Conservation (phyloP, 495 filamentous ascomycete species). For the Podospora pseudocomata region DNA sequence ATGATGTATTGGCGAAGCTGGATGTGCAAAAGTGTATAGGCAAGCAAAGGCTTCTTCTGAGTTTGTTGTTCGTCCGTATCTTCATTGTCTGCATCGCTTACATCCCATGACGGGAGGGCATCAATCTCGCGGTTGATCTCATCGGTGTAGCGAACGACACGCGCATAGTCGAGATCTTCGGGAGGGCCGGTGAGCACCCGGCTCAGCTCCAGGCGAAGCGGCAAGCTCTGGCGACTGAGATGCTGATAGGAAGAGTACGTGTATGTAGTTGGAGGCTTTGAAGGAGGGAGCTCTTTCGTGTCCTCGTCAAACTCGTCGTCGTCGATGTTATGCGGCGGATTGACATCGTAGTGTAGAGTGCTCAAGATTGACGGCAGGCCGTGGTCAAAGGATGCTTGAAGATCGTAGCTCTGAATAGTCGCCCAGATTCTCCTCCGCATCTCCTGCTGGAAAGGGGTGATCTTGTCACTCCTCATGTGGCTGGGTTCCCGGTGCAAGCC, state of each 20-base stretch:
- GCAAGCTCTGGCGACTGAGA: slow-evolving; percentile 37
- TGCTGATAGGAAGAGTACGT: slow-evolving; percentile 43
- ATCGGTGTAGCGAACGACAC: slow-evolving; percentile 44
- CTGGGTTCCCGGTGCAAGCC: slow-evolving; percentile 54
- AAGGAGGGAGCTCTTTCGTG: slow-evolving; percentile 35
- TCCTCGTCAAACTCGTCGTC: slow-evolving; percentile 45
- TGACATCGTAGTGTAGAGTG: slow-evolving; percentile 37
- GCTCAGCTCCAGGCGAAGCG: slow-evolving; percentile 42
- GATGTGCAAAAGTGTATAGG: slow-evolving; percentile 41
- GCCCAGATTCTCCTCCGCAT: slow-evolving; percentile 65
- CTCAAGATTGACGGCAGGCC: slow-evolving; percentile 51
- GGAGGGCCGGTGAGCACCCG: slow-evolving; percentile 34
- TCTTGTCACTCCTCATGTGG: slow-evolving; percentile 29
- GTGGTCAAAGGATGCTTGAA: slow-evolving; percentile 57
- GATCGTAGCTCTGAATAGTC: slow-evolving; percentile 57
- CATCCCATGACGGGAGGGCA: slow-evolving; percentile 42
- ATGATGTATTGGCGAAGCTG: slow-evolving; percentile 45
- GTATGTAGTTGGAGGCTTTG: slow-evolving; percentile 34
- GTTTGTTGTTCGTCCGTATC: slow-evolving; percentile 3
- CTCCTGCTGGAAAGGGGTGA: slow-evolving; percentile 55
- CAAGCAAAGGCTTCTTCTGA: slow-evolving; percentile 36
- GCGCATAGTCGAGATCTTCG: slow-evolving; percentile 39
- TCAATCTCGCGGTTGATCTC: slow-evolving; percentile 44
- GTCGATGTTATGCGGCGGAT: slow-evolving; percentile 42
- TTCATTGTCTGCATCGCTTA: slow-evolving; percentile 14